A percentile compares a stretch with the other conserved stretches of the same genome.
These are phyloP conservation scores for Laetiporus sulphureus DNA, from an alignment of 1,284 basidiomycete genomes.

Conservation along the genomic window DNA sequence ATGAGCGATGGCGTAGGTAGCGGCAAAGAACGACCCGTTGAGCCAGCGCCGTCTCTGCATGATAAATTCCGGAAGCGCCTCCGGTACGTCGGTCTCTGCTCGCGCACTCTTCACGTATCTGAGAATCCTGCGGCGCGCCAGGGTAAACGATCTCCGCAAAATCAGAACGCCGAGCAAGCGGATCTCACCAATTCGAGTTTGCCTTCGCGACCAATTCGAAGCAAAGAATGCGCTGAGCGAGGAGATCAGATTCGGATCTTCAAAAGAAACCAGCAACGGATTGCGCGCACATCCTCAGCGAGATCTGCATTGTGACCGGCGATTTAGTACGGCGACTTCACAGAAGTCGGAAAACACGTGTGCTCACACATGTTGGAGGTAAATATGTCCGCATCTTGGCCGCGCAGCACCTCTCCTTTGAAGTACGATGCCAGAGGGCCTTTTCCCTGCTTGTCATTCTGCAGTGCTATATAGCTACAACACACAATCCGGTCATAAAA, in stretches of 20 bases:
- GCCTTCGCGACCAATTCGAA: conserved; percentile 95
- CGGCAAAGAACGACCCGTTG: conserved; percentile 95
- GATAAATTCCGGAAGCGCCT: conserved; percentile 92
- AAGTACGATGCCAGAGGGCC: conserved; percentile 96
- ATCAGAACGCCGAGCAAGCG: not conserved
- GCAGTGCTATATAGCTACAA: conserved; percentile 74
- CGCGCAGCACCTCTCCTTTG: conserved; percentile 90
- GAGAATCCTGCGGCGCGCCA: conserved; percentile 57
- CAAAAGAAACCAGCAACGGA: not conserved
- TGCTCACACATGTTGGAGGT: conserved; percentile 86
- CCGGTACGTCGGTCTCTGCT: conserved; percentile 96
- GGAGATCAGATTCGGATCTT: not conserved
- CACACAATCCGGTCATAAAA: not conserved
- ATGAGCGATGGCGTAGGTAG: conserved; percentile 80
- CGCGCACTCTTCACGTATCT: conserved; percentile 95
- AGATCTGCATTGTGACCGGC: too few species aligned
- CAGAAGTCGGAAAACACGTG: not conserved
- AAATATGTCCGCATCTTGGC: conserved; percentile 91
- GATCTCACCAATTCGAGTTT: conserved; percentile 69
- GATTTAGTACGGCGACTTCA: too few species aligned
- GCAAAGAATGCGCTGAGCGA: conserved; percentile 81
- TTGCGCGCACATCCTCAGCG: conserved; percentile 67
- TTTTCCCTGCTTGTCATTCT: conserved; percentile 80
- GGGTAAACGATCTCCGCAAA: not conserved
- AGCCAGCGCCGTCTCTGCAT: conserved; percentile 88